Evolutionary conservation across 441 rosid species (phyloP).

Genomic region (Aquilaria agallochum): DNA sequence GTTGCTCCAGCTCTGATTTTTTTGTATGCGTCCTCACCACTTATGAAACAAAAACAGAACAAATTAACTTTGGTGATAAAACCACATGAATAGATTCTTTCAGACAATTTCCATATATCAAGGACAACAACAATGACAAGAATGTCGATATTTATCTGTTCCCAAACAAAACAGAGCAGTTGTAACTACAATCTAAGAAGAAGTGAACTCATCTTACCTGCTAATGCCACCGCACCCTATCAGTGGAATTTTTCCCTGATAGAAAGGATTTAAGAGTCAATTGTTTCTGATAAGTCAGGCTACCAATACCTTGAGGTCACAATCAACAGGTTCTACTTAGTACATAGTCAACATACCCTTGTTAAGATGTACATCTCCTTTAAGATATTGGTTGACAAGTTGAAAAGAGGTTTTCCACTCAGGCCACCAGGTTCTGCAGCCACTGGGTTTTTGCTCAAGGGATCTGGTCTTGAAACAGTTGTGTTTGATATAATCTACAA

Average conservation of each 20-base stretch:
- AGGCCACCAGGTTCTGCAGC: slow-evolving; percentile 84
- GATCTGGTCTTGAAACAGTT: slow-evolving; percentile 80
- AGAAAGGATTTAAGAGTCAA: slow-evolving; percentile 15
- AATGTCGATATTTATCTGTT: background rate
- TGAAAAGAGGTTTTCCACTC: slow-evolving; percentile 85
- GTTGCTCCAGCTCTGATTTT: slow-evolving; percentile 95
- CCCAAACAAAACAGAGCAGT: background rate
- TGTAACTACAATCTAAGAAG: background rate
- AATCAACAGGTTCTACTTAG: background rate
- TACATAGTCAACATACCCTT: slow-evolving; percentile 53
- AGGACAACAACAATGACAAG: background rate
- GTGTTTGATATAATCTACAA: slow-evolving; percentile 88
- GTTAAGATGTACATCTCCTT: slow-evolving; percentile 90
- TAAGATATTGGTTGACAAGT: slow-evolving; percentile 67
- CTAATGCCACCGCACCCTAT: slow-evolving; percentile 95
- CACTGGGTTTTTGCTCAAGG: slow-evolving; percentile 45
- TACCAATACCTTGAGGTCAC: too few relatives aligned
- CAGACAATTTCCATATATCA: background rate
- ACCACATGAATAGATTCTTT: background rate
- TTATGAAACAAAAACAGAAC: slow-evolving; percentile 21
- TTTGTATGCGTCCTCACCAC: slow-evolving; percentile 96
- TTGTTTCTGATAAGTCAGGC: background rate
- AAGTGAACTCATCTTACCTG: slow-evolving; percentile 47
- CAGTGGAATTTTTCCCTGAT: slow-evolving; percentile 89
- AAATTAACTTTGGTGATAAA: background rate